Evolutionary conservation across 495 filamentous ascomycete species (phyloP), one percentile per base, ranked within the genome.

Genomic region (Hypoxylon fragiforme): DNA sequence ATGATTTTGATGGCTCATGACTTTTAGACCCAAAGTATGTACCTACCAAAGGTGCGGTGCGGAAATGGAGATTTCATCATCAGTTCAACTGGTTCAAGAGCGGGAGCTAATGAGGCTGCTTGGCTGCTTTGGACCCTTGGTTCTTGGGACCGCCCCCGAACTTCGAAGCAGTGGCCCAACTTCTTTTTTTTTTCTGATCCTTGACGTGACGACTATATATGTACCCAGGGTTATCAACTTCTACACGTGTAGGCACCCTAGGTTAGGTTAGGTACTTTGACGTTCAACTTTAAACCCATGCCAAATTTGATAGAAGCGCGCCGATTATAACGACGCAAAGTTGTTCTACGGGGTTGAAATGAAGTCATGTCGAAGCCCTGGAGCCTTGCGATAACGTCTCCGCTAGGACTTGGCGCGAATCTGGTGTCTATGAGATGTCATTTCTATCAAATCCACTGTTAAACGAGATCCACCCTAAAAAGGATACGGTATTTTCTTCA

Each of bases 311-410:
- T n/a, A n/a, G n/a, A n/a, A n/a, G n/a, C n/a, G n/a, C n/a, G n/a
- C n/a, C n/a, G n/a, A n/a, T n/a, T n/a, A n/a, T n/a, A n/a, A n/a
- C n/a, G n/a, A n/a, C n/a, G n/a, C n/a, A n/a, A n/a, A n/a, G n/a
- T n/a, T n/a, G n/a, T n/a, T n/a, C 20, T 16, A 46, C 51, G 44
- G 45, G 41, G 20, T 55, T 12, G 5, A 46, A 55, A 54, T 47
- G 39, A 51, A 50, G 50, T 40, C 41, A 28, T 50, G 41, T 37
- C 26, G 40, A n/a, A 28, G 24, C 4, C 24, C 24, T 4, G 34
- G 56, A 61, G 51, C 51, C 47, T 61, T 46, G 56, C 57, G 51
- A 56, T 56, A 55, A 47, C 41, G 30, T 35, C 31, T 44, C 42
- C 45, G 38, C 30, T 45, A 36, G 12, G 26, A 24, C n/a, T 35